Evolutionary conservation across 164 flowering plant genomes (phyloP), one percentile per base, ranked within the genome.

Genomic region (Liquidambar formosana): DNA sequence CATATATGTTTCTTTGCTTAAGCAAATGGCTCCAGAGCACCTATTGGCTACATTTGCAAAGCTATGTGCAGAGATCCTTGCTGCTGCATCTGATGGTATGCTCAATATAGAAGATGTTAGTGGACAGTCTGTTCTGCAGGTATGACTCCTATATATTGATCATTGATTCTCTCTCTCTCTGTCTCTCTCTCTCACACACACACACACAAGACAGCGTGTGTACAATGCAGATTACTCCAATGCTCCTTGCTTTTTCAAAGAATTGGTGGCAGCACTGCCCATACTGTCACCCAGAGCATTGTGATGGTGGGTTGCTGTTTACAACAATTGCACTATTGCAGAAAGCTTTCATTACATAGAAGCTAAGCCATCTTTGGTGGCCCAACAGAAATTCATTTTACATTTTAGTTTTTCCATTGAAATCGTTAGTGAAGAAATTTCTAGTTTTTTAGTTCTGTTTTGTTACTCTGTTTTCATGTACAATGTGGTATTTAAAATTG

Each of bases 1-100:
- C 63, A 86, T 96, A 13, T 93, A 93, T 74, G 77, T 78, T 56
- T 79, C 91, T 67, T 77, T 96, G 77, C 82, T 96, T 73, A 91
- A 96, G 84, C 98, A 96, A 84, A 96, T 93, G 99, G 97, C 98
- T 57, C 95, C 98, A 16, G 98, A 96, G 85, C 99, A 96, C 71
- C 91, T 91, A 25, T 61, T 96, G 63, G 99, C 98, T 10, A 93
- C 97, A 15, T 96, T 89, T 77, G 98, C 98, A 22, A 93, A 92
- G 83, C 79, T 96, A 18, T 92, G 97, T 69, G 90, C 96, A 1
- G 98, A 96, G 82, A 86, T 96, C 68, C 92, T 93, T 68, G 99
- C 97, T 21, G 89, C 98, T 60, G 95, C 88, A 60, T 88, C 98
- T 48, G 99, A 96, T 78, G 95, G 98, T 53, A 84, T 87, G 84